Conservation (phyloP, 148 eudicot species). For the Amaranthus hypochondriacus region DNA sequence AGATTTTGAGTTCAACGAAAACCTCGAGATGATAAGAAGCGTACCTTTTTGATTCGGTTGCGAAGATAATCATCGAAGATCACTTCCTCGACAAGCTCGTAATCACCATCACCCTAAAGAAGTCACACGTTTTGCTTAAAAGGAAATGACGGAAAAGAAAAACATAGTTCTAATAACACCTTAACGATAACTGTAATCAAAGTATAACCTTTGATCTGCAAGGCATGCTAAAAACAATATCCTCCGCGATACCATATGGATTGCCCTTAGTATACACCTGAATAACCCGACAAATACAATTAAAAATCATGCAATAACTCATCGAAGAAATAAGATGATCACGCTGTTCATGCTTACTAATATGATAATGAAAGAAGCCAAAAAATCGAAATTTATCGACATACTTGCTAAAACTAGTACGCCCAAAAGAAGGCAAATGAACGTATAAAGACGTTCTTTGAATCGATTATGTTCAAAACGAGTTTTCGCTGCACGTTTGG, state of each 20-base stretch:
- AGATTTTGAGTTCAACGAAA: not conserved
- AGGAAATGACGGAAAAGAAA: not conserved
- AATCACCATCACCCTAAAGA: constrained; percentile 87
- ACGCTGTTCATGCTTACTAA: not conserved
- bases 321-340: not conserved
- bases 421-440: not conserved
- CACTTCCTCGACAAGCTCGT: constrained; percentile 86
- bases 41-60: constrained; percentile 62
- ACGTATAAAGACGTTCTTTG: not conserved
- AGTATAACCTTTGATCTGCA: constrained; percentile 80
- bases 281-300: not conserved
- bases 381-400: not conserved
- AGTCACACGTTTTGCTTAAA: not conserved
- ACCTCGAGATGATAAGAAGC: not conserved
- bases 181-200: not conserved
- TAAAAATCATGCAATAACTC: not conserved
- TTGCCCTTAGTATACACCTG: constrained; percentile 91
- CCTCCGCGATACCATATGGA: constrained; percentile 91
- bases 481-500: not conserved
- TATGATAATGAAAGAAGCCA: not conserved
- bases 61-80: constrained; percentile 73
- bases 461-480: not conserved
- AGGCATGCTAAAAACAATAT: constrained; percentile 97
- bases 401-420: not conserved
- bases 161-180: not conserved